phyloP scores from a whole-genome alignment of 305 asterid genomes.

The Ajuga reptans region DNA sequence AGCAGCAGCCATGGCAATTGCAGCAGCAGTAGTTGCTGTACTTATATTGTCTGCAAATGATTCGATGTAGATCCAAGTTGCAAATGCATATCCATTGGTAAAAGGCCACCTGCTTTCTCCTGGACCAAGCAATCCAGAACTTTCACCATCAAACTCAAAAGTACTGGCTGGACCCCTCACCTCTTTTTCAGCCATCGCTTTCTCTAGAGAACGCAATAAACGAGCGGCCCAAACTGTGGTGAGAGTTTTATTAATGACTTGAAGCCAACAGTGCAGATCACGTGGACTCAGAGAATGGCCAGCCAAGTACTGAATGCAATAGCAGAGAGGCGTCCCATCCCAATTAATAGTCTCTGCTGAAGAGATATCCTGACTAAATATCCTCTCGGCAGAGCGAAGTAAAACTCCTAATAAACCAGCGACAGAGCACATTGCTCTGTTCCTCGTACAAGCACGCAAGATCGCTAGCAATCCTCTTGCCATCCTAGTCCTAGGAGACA shows the following conservation, averaged over 20 bases:
- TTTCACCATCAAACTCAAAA: slow-evolving; percentile 97
- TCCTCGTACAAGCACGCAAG: slow-evolving; percentile 95
- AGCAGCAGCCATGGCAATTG: slow-evolving; percentile 98
- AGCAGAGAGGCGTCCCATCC: slow-evolving; percentile 86
- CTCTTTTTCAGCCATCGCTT: slow-evolving; percentile 93
- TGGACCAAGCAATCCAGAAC: slow-evolving; percentile 93
- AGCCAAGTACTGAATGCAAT: slow-evolving; percentile 79
- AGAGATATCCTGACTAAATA: slow-evolving; percentile 49
- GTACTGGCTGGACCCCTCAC: slow-evolving; percentile 82
- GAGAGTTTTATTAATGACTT: slow-evolving; percentile 57
- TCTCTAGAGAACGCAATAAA: slow-evolving; percentile 75
- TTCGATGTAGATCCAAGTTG: slow-evolving; percentile 94
- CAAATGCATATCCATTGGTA: slow-evolving; percentile 82
- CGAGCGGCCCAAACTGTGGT: slow-evolving; percentile 73
- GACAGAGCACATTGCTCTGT: slow-evolving; percentile 87
- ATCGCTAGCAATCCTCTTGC: slow-evolving; percentile 95
- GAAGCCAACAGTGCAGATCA: slow-evolving; percentile 77
- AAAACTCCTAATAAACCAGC: slow-evolving; percentile 80
- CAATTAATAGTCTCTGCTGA: slow-evolving; percentile 49
- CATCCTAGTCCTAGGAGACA: slow-evolving; percentile 97
- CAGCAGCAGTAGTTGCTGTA: slow-evolving; percentile 97
- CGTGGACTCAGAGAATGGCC: slow-evolving; percentile 82
- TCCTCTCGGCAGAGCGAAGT: slow-evolving; percentile 69
- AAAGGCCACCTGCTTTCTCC: slow-evolving; percentile 99
- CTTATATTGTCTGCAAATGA: slow-evolving; percentile 95